These are phyloP conservation scores for Porcisia hertigi DNA, from an alignment of 208 protist species.

Conservation along the genomic window DNA sequence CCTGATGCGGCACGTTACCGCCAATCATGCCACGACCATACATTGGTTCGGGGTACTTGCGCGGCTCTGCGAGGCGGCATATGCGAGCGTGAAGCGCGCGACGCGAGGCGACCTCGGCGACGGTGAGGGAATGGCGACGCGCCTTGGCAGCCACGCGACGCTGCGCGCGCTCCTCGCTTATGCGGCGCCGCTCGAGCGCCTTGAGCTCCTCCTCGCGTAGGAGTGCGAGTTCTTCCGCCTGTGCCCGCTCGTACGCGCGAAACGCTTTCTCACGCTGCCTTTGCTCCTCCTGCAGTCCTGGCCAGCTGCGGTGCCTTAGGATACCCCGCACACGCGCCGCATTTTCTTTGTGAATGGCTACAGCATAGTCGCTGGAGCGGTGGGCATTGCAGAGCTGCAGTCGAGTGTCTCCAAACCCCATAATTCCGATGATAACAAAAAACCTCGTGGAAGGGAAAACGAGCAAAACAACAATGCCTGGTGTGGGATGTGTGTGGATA, in stretches of 20 bases:
- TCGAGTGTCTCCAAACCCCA: slow-evolving; percentile 60
- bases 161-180: slow-evolving; percentile 31
- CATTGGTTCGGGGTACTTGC: slow-evolving; percentile 21
- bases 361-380: slow-evolving; percentile 62
- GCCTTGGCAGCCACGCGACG: slow-evolving; percentile 11
- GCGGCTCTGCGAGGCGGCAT: slow-evolving; percentile 52
- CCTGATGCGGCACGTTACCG: slow-evolving; percentile 50
- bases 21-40: slow-evolving; percentile 41
- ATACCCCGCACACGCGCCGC: slow-evolving; percentile 57
- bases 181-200: slow-evolving; percentile 25
- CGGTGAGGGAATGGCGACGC: slow-evolving; percentile 8
- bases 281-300: slow-evolving; percentile 27
- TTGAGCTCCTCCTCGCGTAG: slow-evolving; percentile 22
- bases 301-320: slow-evolving; percentile 20
- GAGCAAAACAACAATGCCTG: background rate
- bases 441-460: background rate
- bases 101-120: slow-evolving; percentile 19
- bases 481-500: background rate
- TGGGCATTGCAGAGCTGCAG: slow-evolving; percentile 68
- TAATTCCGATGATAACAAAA: slow-evolving; percentile 15
- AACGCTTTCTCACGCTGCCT: slow-evolving; percentile 35
- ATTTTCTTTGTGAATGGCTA: slow-evolving; percentile 65
- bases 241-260: slow-evolving; percentile 26
- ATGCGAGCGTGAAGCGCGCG: slow-evolving; percentile 32
- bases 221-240: slow-evolving; percentile 26